Base-by-base conservation (phyloP, 495 filamentous ascomycete species). In the Daldinia bambusicola region DNA sequence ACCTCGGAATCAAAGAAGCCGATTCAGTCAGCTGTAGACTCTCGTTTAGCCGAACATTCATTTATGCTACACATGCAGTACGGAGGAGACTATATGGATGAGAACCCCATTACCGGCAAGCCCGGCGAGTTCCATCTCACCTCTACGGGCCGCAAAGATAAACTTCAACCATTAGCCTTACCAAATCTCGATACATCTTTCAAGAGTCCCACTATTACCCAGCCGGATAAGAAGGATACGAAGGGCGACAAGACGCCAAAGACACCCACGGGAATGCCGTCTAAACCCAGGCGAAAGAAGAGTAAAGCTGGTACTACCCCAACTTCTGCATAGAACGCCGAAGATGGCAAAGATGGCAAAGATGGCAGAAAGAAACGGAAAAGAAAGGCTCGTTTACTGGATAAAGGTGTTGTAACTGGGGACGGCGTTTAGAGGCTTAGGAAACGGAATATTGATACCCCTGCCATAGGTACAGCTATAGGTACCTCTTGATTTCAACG, bases 31-130 rank as follows among this genome's bases (percentile, higher is more conserved):
- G 76, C 77, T 7, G 75, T 86, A 5, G 78, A 80, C 18, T 74
- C 79, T n/a, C 86, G 88, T 13, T 84, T 89, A 40, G 80, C 94
- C 4, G 88, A 89, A 59, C 89, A 95, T 63, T 86, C 89, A 0
- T 87, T 93, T 55, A 81, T 82, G 57, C 82, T 95, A 30, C 82
- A 90, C 52, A 78, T 89, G 14, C 84, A 85, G 38, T 90, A 89
- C 62, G 88, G 86, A 26, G 87, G 90, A 53, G 94, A 98, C 59
- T 97, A 88, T 78, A 93, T 95, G 88, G 93, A 99, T 78, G 93
- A 97, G 77, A 95, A 90, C 70, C 93, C 93, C 2, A 86, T 97
- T 53, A 88, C 91, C 1, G 94, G 94, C 51, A 90, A 92, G 72
- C 94, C 94, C 0, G 94, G 94, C 20, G 88, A 89, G n/a, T 97